Evolutionary conservation across 2,329 filamentous ascomycete species (phyloP).

Genomic region (Fusarium solani-melongenae): DNA sequence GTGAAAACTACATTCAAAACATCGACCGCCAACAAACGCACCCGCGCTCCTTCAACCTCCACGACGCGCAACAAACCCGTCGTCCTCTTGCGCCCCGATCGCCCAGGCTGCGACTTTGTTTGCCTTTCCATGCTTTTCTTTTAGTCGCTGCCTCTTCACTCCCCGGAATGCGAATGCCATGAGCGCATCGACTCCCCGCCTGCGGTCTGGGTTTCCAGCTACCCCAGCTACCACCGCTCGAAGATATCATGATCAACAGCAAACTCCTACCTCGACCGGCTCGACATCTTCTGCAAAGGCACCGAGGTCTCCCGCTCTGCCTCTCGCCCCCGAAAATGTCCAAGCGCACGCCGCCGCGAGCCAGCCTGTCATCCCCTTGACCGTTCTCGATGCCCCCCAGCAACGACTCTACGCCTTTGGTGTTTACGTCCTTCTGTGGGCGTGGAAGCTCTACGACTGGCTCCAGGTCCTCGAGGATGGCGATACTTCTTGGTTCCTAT

Average conservation of each 20-base stretch:
- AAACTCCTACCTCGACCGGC: conserved; percentile 47
- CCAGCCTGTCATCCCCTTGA: conserved; percentile 81
- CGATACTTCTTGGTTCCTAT: conserved; percentile 87
- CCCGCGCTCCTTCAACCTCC: conserved; percentile 13
- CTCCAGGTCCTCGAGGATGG: conserved; percentile 82
- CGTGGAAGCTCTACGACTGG: conserved; percentile 91
- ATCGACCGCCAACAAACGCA: conserved; percentile 21
- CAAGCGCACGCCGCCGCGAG: conserved; percentile 40
- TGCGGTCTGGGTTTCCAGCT: conserved; percentile 83
- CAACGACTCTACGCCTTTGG: conserved; percentile 88
- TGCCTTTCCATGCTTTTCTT: conserved; percentile 30
- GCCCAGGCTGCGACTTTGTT: conserved; percentile 13
- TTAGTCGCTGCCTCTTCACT: conserved; percentile 35
- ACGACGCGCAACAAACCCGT: conserved; percentile 27
- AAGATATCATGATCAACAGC: conserved; percentile 47
- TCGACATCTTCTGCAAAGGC: conserved; percentile 46
- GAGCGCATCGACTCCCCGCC: conserved; percentile 80
- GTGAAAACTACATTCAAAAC: conserved; percentile 41
- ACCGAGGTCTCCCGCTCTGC: conserved; percentile 52
- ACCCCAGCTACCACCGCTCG: conserved; percentile 69
- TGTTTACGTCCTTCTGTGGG: conserved; percentile 80
- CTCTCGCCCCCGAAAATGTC: conserved; percentile 59
- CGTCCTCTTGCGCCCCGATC: conserved; percentile 3
- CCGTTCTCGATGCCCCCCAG: conserved; percentile 86
- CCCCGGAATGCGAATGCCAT: conserved; percentile 80